Conservation (phyloP, 2,329 filamentous ascomycete genomes). For the Hypocreales sp. region DNA sequence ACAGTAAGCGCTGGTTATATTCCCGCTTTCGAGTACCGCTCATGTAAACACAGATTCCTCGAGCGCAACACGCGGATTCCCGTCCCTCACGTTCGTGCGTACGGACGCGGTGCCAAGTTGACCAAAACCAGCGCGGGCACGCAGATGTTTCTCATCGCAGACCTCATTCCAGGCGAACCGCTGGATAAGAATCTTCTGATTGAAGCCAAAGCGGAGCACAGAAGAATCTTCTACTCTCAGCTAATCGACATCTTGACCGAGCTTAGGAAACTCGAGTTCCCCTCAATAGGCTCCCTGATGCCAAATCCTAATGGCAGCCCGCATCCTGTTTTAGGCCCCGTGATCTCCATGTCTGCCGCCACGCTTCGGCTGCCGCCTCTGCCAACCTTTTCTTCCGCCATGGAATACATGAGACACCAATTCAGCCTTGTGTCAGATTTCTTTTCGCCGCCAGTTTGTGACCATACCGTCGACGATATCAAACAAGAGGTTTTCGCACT, state of each 20-base stretch:
- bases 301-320: slow-evolving; percentile 5
- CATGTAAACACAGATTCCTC: slow-evolving; percentile 7
- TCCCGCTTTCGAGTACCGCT: slow-evolving; percentile 1
- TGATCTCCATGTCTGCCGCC: slow-evolving; percentile 7
- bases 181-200: slow-evolving; percentile 6
- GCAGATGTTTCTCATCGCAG: slow-evolving; percentile 9
- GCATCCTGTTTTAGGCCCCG: slow-evolving; percentile 6
- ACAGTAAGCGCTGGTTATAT: slow-evolving; percentile 4
- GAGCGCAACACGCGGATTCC: slow-evolving; percentile 8
- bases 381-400: neutral
- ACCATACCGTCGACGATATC: slow-evolving; percentile 4
- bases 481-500: slow-evolving; percentile 6
- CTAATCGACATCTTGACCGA: slow-evolving; percentile 11
- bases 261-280: slow-evolving; percentile 9
- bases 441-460: slow-evolving; percentile 2
- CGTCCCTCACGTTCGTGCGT: slow-evolving; percentile 8
- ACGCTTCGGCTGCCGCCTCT: neutral
- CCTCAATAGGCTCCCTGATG: slow-evolving; percentile 10
- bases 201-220: slow-evolving; percentile 1
- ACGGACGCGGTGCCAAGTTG: slow-evolving; percentile 5
- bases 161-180: slow-evolving; percentile 7
- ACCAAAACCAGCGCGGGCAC: neutral
- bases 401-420: neutral
- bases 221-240: slow-evolving; percentile 8
- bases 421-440: neutral